Percentiles rank a stretch among this genome's conserved stretches.
phyloP scores from a whole-genome alignment of 768 basidiomycete genomes.

The Pholiota microspora region DNA sequence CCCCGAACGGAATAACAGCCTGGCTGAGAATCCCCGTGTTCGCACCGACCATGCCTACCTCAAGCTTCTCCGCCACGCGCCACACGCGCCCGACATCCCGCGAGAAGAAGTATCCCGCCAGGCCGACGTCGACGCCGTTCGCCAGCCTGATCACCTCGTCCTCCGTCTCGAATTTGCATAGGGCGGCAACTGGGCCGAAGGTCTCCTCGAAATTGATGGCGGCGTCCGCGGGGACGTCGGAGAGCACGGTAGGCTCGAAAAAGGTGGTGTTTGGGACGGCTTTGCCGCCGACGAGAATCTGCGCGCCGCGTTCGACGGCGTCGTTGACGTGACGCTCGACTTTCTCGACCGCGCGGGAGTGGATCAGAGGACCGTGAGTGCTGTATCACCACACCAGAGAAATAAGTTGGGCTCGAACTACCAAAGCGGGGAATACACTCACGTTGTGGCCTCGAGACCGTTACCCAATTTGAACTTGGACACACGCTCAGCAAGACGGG shows the following conservation, averaged over 20 bases:
- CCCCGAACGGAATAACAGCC: constrained; percentile 84
- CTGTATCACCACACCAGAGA: too few relatives aligned
- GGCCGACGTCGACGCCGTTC: constrained; percentile 78
- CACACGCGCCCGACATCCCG: constrained; percentile 85
- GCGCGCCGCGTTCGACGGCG: constrained; percentile 82
- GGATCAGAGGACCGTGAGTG: constrained; percentile 95
- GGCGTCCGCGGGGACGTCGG: constrained; percentile 73
- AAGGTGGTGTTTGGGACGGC: constrained; percentile 58
- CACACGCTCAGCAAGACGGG: constrained; percentile 81
- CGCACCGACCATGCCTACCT: constrained; percentile 89
- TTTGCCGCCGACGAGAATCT: constrained; percentile 88
- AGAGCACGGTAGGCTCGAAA: constrained; percentile 86
- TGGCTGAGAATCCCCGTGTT: constrained; percentile 82
- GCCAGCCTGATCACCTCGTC: constrained; percentile 88
- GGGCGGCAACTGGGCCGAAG: constrained; percentile 87
- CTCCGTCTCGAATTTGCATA: constrained; percentile 91
- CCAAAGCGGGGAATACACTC: constrained; percentile 24
- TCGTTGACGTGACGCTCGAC: constrained; percentile 85
- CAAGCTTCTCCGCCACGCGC: constrained; percentile 91
- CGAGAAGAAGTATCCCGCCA: constrained; percentile 94
- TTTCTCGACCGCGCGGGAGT: constrained; percentile 81
- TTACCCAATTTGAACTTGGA: constrained; percentile 84
- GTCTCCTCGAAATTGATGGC: constrained; percentile 83
- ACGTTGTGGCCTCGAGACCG: constrained; percentile 79
- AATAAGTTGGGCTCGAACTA: neutral